Evolutionary conservation across 176 grass and related monocot genomes (phyloP).

Genomic region (Carex littledalei): DNA sequence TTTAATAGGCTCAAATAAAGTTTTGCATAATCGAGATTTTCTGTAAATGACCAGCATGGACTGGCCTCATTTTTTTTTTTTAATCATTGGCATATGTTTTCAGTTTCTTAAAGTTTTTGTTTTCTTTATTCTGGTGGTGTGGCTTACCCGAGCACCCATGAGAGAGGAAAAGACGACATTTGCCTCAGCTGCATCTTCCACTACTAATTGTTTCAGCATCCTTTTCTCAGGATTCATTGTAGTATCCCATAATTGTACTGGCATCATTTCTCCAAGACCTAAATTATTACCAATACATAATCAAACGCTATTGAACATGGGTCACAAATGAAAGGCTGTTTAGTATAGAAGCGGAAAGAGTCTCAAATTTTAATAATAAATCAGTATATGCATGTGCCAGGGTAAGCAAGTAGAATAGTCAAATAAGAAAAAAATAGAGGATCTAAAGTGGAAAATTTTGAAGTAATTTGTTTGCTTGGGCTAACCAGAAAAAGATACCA

Average conservation of each 20-base stretch:
- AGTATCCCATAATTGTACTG: conserved; percentile 86
- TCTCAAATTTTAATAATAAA: not conserved
- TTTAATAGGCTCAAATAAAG: not conserved
- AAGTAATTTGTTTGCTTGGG: not conserved
- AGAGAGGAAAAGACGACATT: conserved; percentile 89
- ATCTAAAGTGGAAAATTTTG: not conserved
- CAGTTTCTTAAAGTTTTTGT: not conserved
- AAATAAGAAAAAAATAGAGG: not conserved
- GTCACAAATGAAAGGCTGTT: conserved; percentile 24
- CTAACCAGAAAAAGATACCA: not conserved
- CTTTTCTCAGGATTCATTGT: conserved; percentile 90
- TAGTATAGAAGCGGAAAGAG: not conserved
- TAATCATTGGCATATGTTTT: not conserved
- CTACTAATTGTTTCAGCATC: conserved; percentile 74
- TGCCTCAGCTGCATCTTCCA: conserved; percentile 86
- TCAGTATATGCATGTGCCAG: not conserved
- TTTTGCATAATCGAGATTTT: not conserved
- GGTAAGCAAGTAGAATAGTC: not conserved
- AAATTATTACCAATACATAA: conserved; percentile 7
- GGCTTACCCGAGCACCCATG: conserved; percentile 76
- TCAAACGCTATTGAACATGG: not conserved
- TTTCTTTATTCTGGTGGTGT: not conserved
- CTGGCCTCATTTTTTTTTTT: not conserved
- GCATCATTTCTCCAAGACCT: conserved; percentile 99
- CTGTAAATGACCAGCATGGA: not conserved